phyloP scores from a whole-genome alignment of 2,329 filamentous ascomycete species.

The Stachybotrys chlorohalonatus region DNA sequence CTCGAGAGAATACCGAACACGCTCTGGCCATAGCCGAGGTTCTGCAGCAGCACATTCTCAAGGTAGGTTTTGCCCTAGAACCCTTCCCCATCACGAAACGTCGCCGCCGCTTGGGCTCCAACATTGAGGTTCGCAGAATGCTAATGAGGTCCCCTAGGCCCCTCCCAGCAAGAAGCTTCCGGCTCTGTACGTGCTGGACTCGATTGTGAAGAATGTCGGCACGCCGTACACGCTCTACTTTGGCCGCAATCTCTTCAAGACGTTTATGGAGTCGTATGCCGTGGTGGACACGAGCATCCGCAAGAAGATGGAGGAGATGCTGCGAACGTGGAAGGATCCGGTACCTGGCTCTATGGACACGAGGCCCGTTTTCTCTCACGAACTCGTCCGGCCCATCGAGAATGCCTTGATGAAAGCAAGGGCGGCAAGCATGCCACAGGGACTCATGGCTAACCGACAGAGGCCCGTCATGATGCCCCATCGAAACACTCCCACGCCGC shows the following conservation, averaged over 20 bases:
- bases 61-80: slow-evolving; percentile 52
- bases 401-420: slow-evolving; percentile 82
- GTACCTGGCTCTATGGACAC: slow-evolving; percentile 88
- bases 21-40: slow-evolving; percentile 87
- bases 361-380: slow-evolving; percentile 82
- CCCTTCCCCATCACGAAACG: not conserved
- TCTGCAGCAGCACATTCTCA: slow-evolving; percentile 86
- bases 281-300: slow-evolving; percentile 76
- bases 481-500: slow-evolving; percentile 67
- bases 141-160: slow-evolving; percentile 45
- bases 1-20: slow-evolving; percentile 93
- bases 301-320: slow-evolving; percentile 91
- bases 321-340: slow-evolving; percentile 96
- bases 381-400: slow-evolving; percentile 85
- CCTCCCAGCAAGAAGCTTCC: slow-evolving; percentile 84
- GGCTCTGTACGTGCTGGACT: slow-evolving; percentile 95
- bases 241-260: slow-evolving; percentile 81
- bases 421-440: slow-evolving; percentile 48
- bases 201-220: slow-evolving; percentile 96
- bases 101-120: not conserved
- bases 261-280: slow-evolving; percentile 94
- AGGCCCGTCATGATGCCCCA: slow-evolving; percentile 48
- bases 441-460: slow-evolving; percentile 33
- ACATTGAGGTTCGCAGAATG: not conserved
- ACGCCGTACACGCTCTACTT: slow-evolving; percentile 96